A percentile compares a stretch with the other conserved stretches of the same genome.
phyloP scores from a whole-genome alignment of 495 filamentous ascomycete species.

The Hypomontagnella submonticulosa region DNA sequence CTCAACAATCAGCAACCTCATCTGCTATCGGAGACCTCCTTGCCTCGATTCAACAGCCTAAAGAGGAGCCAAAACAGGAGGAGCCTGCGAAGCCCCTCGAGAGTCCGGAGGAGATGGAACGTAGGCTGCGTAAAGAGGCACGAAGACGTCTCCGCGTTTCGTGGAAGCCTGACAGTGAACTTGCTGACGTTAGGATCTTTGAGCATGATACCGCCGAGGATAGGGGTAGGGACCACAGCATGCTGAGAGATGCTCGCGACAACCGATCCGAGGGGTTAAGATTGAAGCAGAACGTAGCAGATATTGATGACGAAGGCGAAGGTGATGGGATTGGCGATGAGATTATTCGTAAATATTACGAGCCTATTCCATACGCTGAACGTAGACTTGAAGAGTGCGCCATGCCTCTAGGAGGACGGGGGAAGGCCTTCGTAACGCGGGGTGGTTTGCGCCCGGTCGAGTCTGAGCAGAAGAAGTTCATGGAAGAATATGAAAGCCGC shows the following conservation, averaged over 20 bases:
- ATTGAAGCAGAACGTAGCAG: conserved; percentile 70
- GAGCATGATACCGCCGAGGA: conserved; percentile 81
- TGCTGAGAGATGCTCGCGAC: conserved; percentile 75
- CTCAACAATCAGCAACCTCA: conserved; percentile 45
- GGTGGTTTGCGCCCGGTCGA: conserved; percentile 68
- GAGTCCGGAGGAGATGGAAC: conserved; percentile 77
- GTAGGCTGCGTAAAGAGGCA: conserved; percentile 81
- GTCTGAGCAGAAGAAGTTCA: conserved; percentile 73
- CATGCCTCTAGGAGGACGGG: conserved; percentile 63
- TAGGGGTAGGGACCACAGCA: conserved; percentile 71
- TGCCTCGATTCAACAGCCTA: conserved; percentile 51
- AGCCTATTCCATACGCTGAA: neutral
- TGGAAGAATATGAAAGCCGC: conserved; percentile 76
- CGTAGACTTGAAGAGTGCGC: conserved; percentile 1
- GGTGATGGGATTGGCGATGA: conserved; percentile 43
- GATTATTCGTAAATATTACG: conserved; percentile 49
- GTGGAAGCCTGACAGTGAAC: conserved; percentile 73
- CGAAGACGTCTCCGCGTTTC: conserved; percentile 74
- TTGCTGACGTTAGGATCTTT: conserved; percentile 78
- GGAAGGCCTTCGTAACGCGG: conserved; percentile 68
- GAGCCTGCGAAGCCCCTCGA: conserved; percentile 64
- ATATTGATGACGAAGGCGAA: conserved; percentile 70
- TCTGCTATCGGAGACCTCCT: conserved; percentile 48
- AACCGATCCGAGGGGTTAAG: conserved; percentile 81
- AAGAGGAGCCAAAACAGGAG: conserved; percentile 51